These are phyloP conservation scores for Phytophthora pseudosyringae DNA, from an alignment of 352 stramenopile genomes.

Conservation along the genomic window DNA sequence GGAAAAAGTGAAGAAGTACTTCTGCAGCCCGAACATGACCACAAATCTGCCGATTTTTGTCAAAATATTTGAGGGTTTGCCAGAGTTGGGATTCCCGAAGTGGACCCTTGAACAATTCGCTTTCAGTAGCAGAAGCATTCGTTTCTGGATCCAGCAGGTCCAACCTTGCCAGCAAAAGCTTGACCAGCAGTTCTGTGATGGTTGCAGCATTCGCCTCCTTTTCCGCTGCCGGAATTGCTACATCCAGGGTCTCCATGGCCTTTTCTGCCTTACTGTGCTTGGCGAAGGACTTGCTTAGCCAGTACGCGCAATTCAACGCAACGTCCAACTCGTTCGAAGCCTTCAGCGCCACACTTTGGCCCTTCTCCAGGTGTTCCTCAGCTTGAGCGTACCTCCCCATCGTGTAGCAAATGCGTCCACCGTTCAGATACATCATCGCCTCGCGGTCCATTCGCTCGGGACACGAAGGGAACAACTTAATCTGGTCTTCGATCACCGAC, in stretches of 20 bases:
- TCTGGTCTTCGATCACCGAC: slow-evolving; percentile 57
- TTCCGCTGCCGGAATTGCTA: slow-evolving; percentile 33
- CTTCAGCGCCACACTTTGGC: slow-evolving; percentile 38
- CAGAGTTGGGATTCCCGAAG: slow-evolving; percentile 41
- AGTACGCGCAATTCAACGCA: slow-evolving; percentile 53
- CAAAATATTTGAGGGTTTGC: slow-evolving; percentile 56
- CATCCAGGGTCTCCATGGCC: slow-evolving; percentile 35
- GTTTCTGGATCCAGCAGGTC: slow-evolving; percentile 47
- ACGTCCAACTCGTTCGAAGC: slow-evolving; percentile 39
- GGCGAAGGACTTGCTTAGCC: slow-evolving; percentile 56
- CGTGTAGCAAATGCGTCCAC: slow-evolving; percentile 62
- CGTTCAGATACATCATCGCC: slow-evolving; percentile 60
- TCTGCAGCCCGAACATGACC: slow-evolving; percentile 52
- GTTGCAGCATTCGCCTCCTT: slow-evolving; percentile 19
- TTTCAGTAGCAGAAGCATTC: not conserved
- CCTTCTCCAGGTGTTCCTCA: slow-evolving; percentile 48
- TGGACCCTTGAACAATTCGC: slow-evolving; percentile 9
- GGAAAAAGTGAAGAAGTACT: slow-evolving; percentile 37
- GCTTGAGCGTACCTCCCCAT: slow-evolving; percentile 57
- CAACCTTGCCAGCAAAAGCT: slow-evolving; percentile 59
- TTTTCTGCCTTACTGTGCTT: slow-evolving; percentile 40
- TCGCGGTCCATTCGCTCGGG: slow-evolving; percentile 49
- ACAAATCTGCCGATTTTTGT: slow-evolving; percentile 47
- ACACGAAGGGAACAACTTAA: slow-evolving; percentile 52
- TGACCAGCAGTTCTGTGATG: slow-evolving; percentile 46